Evolutionary conservation across 2,329 filamentous ascomycete genomes (phyloP).

Genomic region (Xylariales sp.): DNA sequence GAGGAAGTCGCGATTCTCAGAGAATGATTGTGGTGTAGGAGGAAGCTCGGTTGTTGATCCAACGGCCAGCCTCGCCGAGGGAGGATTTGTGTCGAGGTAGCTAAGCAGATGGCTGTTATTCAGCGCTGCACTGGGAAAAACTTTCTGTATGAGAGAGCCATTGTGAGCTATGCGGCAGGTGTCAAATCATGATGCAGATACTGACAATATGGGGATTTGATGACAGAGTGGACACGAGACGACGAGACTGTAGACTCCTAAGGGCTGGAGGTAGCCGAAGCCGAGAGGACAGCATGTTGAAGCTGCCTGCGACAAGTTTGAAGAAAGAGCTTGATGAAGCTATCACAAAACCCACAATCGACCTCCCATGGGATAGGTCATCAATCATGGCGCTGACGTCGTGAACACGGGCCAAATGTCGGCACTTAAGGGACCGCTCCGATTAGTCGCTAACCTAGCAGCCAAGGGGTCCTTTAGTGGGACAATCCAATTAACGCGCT

Average conservation of each 20-base stretch:
- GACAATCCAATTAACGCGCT: conserved; percentile 7
- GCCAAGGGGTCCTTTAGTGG: not conserved
- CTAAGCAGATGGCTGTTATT: conserved; percentile 50
- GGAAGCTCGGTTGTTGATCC: conserved; percentile 55
- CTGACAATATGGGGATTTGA: conserved; percentile 52
- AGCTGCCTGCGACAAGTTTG: not conserved
- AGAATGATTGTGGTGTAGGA: conserved; percentile 56
- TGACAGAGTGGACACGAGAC: conserved; percentile 41
- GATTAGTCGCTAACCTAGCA: not conserved
- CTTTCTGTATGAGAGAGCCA: conserved; percentile 44
- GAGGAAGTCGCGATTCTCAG: conserved; percentile 56
- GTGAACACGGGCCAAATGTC: not conserved
- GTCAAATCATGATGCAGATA: conserved; percentile 13
- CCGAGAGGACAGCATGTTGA: conserved; percentile 29
- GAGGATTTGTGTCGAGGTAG: conserved; percentile 54
- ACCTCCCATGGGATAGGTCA: no score
- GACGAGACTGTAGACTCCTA: conserved; percentile 15
- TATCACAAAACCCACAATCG: not conserved
- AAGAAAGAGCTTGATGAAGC: no score
- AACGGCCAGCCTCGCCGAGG: conserved; percentile 49
- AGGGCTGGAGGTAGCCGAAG: conserved; percentile 21
- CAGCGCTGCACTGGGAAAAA: conserved; percentile 44
- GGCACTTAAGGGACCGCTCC: not conserved
- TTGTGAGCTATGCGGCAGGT: conserved; percentile 14
- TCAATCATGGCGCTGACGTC: not conserved